phyloP scores from a whole-genome alignment of 2,329 filamentous ascomycete species.

The Fusarium sambucinum region DNA sequence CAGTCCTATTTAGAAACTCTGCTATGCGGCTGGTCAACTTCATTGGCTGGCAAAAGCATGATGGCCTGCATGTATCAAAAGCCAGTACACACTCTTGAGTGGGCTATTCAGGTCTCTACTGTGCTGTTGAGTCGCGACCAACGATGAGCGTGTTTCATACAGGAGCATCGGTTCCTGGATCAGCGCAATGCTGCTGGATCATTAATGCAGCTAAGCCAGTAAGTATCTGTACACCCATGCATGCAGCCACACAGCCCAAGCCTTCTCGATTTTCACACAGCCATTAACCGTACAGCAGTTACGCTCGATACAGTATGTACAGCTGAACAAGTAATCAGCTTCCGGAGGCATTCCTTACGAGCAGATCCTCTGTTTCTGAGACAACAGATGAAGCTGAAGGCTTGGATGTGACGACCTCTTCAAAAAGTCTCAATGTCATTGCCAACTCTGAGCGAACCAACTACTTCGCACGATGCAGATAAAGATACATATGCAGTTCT shows the following conservation, averaged over 20 bases:
- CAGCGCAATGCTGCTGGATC: slow-evolving; percentile 9
- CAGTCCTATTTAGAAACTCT: slow-evolving; percentile 22
- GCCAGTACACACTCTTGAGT: neutral
- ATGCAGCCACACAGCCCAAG: neutral
- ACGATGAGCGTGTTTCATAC: slow-evolving; percentile 11
- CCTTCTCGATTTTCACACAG: neutral
- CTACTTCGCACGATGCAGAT: neutral
- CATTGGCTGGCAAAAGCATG: slow-evolving; percentile 4
- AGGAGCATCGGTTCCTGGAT: slow-evolving; percentile 24
- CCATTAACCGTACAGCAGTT: neutral
- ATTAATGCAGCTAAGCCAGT: slow-evolving; percentile 13
- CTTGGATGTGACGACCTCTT: neutral
- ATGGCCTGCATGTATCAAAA: neutral
- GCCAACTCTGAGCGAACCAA: neutral
- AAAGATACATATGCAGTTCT: neutral
- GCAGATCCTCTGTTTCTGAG: neutral
- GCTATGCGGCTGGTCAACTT: neutral
- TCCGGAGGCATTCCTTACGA: neutral
- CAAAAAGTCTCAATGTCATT: neutral
- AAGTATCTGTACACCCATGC: neutral
- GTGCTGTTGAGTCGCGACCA: neutral
- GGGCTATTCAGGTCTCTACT: neutral
- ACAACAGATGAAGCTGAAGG: neutral
- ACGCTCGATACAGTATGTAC: neutral
- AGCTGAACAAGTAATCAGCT: neutral